Conservation (phyloP, 2,329 filamentous ascomycete species). For the Fusarium succisae region DNA sequence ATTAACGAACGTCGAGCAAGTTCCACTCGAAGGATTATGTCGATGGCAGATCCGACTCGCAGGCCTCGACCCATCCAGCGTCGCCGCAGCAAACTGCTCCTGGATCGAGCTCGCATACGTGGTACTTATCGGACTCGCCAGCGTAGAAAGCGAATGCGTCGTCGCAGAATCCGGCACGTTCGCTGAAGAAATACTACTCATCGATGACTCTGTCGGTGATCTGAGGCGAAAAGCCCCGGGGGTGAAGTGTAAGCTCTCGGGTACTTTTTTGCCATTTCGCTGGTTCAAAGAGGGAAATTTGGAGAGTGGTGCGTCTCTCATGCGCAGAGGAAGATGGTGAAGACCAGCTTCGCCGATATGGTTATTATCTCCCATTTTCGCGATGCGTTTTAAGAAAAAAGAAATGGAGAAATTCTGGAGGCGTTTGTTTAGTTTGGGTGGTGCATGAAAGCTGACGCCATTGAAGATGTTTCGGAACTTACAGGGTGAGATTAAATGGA, state of each 20-base stretch:
- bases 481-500: constrained; percentile 11
- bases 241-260: constrained; percentile 45
- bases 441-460: not conserved
- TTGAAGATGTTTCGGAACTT: not conserved
- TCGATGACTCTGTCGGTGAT: constrained; percentile 51
- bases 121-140: constrained; percentile 50
- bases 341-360: constrained; percentile 35
- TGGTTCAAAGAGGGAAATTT: constrained; percentile 32
- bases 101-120: constrained; percentile 48
- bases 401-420: constrained; percentile 3
- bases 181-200: constrained; percentile 51
- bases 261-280: constrained; percentile 37
- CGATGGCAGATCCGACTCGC: constrained; percentile 46
- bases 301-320: constrained; percentile 21
- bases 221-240: constrained; percentile 44
- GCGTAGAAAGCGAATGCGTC: constrained; percentile 48
- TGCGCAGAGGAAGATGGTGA: constrained; percentile 41
- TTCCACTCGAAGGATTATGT: constrained; percentile 47
- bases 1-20: constrained; percentile 52
- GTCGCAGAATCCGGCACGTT: constrained; percentile 52
- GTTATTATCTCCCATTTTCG: constrained; percentile 35
- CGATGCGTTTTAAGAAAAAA: not conserved
- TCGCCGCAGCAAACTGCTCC: constrained; percentile 44
- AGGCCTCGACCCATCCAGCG: constrained; percentile 38
- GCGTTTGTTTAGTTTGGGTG: not conserved